Evolutionary conservation across 78 protist species (phyloP).

Genomic region (Dictyostelium brefeldianum): DNA sequence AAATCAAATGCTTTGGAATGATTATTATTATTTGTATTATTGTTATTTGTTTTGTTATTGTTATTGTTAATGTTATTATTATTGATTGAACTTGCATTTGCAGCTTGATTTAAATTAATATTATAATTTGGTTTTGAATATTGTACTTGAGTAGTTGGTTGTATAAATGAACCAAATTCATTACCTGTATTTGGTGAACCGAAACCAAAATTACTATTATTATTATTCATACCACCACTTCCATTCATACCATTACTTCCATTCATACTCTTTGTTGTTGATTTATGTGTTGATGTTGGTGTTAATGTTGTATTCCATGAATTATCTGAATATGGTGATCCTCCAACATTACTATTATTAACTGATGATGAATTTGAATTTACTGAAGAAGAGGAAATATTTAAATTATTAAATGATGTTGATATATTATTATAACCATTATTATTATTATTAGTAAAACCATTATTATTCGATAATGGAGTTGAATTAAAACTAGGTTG

Average conservation of each 20-base stretch:
- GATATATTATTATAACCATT: neutral
- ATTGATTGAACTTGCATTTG: neutral
- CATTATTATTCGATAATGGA: neutral
- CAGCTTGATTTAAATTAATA: constrained; percentile 29
- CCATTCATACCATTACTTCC: no score
- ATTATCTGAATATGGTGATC: neutral
- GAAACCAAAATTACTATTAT: neutral
- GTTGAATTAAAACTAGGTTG: neutral
- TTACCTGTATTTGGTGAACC: neutral
- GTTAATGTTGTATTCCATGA: neutral
- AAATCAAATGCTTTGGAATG: neutral
- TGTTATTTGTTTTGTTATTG: neutral
- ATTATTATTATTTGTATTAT: neutral
- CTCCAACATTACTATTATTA: neutral
- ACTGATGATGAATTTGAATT: neutral
- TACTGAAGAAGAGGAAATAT: constrained; percentile 6
- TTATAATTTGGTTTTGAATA: constrained; percentile 57
- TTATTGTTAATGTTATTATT: neutral
- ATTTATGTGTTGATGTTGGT: constrained; percentile 1
- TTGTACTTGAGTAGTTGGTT: neutral
- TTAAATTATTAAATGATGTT: neutral
- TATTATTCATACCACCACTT: neutral
- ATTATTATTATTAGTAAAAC: neutral
- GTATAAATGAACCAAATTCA: constrained; percentile 14
- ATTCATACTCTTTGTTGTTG: neutral